Percentiles rank a stretch among this genome's conserved stretches.
These are phyloP conservation scores for Hyphodiscus hymeniophilus DNA, from an alignment of 495 filamentous ascomycete species.

Conservation along the genomic window DNA sequence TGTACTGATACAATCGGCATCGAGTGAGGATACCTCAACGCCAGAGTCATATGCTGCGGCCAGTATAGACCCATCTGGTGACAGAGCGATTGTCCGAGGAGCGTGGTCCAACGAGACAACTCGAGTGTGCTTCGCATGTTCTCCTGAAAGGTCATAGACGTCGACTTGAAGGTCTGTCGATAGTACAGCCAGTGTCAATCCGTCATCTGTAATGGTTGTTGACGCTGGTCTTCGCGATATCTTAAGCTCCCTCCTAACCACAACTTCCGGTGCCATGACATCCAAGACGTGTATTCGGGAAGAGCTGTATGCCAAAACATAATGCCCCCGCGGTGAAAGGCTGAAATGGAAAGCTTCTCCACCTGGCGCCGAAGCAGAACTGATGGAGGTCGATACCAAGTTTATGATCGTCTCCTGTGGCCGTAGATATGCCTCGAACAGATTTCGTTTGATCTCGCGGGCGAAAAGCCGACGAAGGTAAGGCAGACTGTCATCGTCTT, in stretches of 20 bases:
- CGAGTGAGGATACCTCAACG: constrained; percentile 77
- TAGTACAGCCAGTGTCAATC: constrained; percentile 66
- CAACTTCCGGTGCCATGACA: constrained; percentile 44
- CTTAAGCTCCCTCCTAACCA: constrained; percentile 69
- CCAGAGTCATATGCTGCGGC: constrained; percentile 81
- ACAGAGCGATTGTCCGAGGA: constrained; percentile 69
- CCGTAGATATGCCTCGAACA: constrained; percentile 70
- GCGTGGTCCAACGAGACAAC: constrained; percentile 67
- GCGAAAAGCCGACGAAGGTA: constrained; percentile 59
- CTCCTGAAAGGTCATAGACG: constrained; percentile 59
- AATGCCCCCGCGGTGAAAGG: constrained; percentile 64
- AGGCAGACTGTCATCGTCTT: constrained; percentile 46
- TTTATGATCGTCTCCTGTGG: constrained; percentile 63
- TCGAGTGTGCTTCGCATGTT: constrained; percentile 56
- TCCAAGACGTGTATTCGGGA: constrained; percentile 78
- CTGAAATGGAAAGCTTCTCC: constrained; percentile 82
- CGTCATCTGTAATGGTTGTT: constrained; percentile 73
- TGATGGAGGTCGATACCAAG: constrained; percentile 74
- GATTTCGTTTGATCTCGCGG: constrained; percentile 63
- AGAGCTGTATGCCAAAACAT: constrained; percentile 75
- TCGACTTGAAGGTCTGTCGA: constrained; percentile 76
- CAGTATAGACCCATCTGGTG: constrained; percentile 71
- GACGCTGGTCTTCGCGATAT: constrained; percentile 68
- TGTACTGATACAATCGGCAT: constrained; percentile 38
- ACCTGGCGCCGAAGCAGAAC: constrained; percentile 69